A percentile compares a stretch with the other conserved stretches of the same genome.
Conservation (phyloP, 148 eudicot species). For the Agrostemma githago region DNA sequence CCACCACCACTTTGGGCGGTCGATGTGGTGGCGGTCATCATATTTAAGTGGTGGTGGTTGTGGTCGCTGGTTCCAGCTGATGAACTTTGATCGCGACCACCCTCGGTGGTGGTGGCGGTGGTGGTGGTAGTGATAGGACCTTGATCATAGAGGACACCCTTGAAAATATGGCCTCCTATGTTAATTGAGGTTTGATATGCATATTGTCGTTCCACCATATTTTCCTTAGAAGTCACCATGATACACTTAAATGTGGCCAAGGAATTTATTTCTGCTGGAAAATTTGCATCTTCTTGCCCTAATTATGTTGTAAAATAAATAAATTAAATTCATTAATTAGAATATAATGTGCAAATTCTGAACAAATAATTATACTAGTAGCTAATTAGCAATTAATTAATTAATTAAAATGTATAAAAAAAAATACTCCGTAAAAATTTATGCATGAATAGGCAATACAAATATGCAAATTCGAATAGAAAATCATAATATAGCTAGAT, state of each 20-base stretch:
- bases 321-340: too few species aligned
- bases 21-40: constrained; percentile 20
- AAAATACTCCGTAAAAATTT: too few species aligned
- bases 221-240: constrained; percentile 55
- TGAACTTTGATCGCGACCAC: constrained; percentile 32
- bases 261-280: constrained; percentile 56
- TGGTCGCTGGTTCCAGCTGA: constrained; percentile 35
- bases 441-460: neutral
- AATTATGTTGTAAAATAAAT: neutral
- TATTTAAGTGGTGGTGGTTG: constrained; percentile 19
- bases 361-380: too few species aligned
- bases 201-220: constrained; percentile 50
- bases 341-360: too few species aligned
- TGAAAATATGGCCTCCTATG: constrained; percentile 76
- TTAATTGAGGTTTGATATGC: constrained; percentile 72
- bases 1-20: constrained; percentile 16
- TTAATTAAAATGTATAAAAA: too few species aligned
- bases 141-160: constrained; percentile 76
- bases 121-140: too few species aligned
- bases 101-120: neutral
- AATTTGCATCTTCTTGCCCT: constrained; percentile 43
- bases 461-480: neutral
- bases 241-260: constrained; percentile 59
- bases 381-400: too few species aligned
- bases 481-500: neutral